phyloP scores from a whole-genome alignment of 441 rosid species.

The Adansonia rubrostipa region DNA sequence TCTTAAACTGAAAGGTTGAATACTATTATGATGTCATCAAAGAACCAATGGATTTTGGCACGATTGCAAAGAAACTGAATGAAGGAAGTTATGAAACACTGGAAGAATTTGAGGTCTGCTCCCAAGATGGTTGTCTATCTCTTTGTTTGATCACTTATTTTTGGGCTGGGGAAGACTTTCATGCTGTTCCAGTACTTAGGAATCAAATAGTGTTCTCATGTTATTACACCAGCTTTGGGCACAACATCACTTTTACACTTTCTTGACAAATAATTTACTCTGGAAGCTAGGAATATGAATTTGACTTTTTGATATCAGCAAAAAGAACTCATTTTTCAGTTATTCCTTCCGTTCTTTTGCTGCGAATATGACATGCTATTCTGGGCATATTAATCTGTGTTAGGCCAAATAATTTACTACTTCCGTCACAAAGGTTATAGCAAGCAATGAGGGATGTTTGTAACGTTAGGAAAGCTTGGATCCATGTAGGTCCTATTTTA shows the following conservation, averaged over 20 bases:
- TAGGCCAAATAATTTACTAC: slow-evolving; percentile 11
- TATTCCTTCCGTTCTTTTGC: neutral
- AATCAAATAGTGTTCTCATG: slow-evolving; percentile 14
- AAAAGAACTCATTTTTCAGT: neutral
- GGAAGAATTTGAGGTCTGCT: slow-evolving; percentile 57
- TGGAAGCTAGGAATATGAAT: neutral
- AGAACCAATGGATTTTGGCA: slow-evolving; percentile 64
- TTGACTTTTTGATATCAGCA: neutral
- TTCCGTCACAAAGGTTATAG: slow-evolving; percentile 5
- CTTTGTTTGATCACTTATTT: slow-evolving; percentile 5
- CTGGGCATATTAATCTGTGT: neutral
- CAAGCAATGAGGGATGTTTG: slow-evolving; percentile 2
- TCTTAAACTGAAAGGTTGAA: slow-evolving; percentile 43
- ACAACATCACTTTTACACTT: neutral
- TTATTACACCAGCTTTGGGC: neutral
- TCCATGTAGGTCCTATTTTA: neutral
- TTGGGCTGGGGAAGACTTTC: neutral
- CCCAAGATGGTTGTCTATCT: slow-evolving; percentile 5
- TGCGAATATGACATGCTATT: neutral
- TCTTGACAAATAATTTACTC: slow-evolving; percentile 13
- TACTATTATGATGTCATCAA: slow-evolving; percentile 45
- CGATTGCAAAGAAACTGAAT: slow-evolving; percentile 50
- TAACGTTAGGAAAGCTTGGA: neutral
- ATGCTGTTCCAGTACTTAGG: slow-evolving; percentile 15
- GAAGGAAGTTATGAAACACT: slow-evolving; percentile 47